Evolutionary conservation across 83 land plant species (phyloP), one percentile per base, ranked within the genome.

Genomic region (Thuja plicata): DNA sequence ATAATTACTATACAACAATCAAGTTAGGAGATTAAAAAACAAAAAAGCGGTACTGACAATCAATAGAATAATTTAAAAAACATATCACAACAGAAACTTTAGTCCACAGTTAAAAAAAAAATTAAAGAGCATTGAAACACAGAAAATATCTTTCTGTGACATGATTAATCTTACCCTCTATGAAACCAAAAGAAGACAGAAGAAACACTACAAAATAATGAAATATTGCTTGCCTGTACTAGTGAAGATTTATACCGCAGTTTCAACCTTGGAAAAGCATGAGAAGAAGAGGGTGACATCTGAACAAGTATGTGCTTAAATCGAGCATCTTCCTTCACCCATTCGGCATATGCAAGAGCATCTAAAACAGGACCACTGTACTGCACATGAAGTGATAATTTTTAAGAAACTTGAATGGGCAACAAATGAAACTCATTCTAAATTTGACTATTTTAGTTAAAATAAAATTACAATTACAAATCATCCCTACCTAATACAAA

Each of bases 211-310:
- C 6, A 43, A 55, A 52, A 81, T 16, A n/a, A 32, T 55, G 46
- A 52, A 52, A 12, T 71, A 30, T 83, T 48, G 90, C 92, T 92
- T 91, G 87, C 99, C 95, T 96, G 99, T 1, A 97, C 96, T 86
- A 97, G 91, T 66, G 99, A 97, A 71, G 97, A 96, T 91, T 96
- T 97, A 91, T 96, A 94, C 34, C 97, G 94, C 86, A 97, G 90
- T 91, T 94, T 93, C 88, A 97, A 87, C 48, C 94, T 89, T 35
- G 99, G 99, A 89, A 97, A 97, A 19, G 97, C 96, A 93, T 97
- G 99, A 34, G 96, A 96, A 90, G 88, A 87, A 46, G 97, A 91
- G 46, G 97, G 99, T 86, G 99, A 95, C 78, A 92, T 91, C 90
- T 97, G 99, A 80, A 94, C 93, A 74, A 95, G 66, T 70, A 93